Evolutionary conservation across 352 stramenopile species (phyloP).

Genomic region (Elongisporangium prolatum): DNA sequence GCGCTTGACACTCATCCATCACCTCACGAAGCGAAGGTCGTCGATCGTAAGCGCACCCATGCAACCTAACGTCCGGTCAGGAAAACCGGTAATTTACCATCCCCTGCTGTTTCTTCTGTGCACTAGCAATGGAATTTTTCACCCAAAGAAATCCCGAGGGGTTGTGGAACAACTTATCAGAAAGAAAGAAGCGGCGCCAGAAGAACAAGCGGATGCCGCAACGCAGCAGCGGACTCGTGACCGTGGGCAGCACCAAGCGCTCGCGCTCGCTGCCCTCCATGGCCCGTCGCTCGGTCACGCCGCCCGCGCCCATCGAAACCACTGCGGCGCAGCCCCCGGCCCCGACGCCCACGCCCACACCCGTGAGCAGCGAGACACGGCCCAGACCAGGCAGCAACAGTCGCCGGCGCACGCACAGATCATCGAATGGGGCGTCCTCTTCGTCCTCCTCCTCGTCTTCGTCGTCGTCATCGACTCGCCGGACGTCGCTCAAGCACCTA

Average conservation of each 20-base stretch:
- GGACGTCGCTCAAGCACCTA: constrained; percentile 44
- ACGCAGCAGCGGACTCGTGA: neutral
- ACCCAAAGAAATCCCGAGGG: neutral
- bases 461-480: constrained; percentile 7
- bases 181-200: neutral
- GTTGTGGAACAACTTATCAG: neutral
- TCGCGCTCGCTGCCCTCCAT: neutral
- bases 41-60: neutral
- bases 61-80: neutral
- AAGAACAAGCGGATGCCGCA: neutral
- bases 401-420: constrained; percentile 6
- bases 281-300: neutral
- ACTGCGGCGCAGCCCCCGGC: neutral
- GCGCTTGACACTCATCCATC: neutral
- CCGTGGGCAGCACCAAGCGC: neutral
- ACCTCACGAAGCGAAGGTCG: neutral
- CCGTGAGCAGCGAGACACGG: neutral
- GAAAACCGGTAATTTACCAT: neutral
- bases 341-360: neutral
- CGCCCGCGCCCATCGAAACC: neutral
- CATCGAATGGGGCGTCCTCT: neutral
- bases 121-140: neutral
- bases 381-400: neutral
- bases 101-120: neutral
- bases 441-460: constrained; percentile 8